These are phyloP conservation scores for Sclerotinia nivalis DNA, from an alignment of 2,329 filamentous ascomycete genomes.

Conservation along the genomic window DNA sequence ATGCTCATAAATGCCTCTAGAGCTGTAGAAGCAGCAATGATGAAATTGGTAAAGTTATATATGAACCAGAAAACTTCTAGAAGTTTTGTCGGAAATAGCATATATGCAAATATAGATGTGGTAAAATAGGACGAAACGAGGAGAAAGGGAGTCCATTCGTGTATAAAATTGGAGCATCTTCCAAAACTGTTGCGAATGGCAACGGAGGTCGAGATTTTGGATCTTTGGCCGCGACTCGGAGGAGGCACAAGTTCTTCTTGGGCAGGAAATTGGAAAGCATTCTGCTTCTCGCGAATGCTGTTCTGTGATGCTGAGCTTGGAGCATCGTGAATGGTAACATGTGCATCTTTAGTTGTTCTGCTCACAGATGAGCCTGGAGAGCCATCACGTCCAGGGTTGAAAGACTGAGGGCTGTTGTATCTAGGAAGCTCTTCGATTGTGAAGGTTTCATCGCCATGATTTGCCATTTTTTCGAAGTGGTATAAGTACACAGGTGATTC, in stretches of 20 bases:
- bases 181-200: slow-evolving; percentile 6
- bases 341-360: not conserved
- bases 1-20: slow-evolving; percentile 47
- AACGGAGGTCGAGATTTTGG: not conserved
- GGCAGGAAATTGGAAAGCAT: not conserved
- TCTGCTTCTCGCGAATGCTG: not conserved
- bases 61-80: slow-evolving; percentile 49
- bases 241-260: slow-evolving; percentile 4
- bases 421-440: slow-evolving; percentile 3
- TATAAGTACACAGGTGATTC: not conserved
- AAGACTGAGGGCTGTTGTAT: not conserved
- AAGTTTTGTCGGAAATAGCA: slow-evolving; percentile 42
- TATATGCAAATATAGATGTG: slow-evolving; percentile 46
- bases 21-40: slow-evolving; percentile 47
- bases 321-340: slow-evolving; percentile 9
- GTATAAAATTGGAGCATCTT: slow-evolving; percentile 16
- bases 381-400: not conserved
- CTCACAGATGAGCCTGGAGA: not conserved
- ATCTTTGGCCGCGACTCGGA: not conserved
- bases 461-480: not conserved
- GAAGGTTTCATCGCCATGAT: not conserved
- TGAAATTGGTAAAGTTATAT: slow-evolving; percentile 48
- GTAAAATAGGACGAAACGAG: slow-evolving; percentile 46
- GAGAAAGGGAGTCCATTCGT: slow-evolving; percentile 46
- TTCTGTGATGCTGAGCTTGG: not conserved